These are phyloP conservation scores for Brassica carinata DNA, from an alignment of 345 rosid genomes.

Conservation along the genomic window DNA sequence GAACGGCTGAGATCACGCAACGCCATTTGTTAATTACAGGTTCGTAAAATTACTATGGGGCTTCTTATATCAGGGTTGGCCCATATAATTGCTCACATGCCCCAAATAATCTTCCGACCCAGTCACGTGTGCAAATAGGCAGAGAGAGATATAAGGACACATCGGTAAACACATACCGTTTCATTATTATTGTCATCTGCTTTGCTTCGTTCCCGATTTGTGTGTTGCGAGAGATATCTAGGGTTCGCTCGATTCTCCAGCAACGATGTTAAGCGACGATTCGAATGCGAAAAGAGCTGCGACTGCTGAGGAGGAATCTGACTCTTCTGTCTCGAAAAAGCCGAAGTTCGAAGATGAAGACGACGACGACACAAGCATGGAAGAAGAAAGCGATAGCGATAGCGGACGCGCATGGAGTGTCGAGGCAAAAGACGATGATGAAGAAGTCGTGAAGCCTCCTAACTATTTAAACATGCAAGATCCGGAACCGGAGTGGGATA, in stretches of 20 bases:
- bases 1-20: too few species aligned
- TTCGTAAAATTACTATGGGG: too few species aligned
- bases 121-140: too few species aligned
- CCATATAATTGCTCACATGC: too few species aligned
- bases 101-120: too few species aligned
- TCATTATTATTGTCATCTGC: too few species aligned
- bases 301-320: neutral
- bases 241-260: neutral
- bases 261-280: neutral
- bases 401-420: neutral
- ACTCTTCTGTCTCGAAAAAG: too few species aligned
- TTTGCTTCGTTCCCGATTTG: neutral
- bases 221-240: neutral
- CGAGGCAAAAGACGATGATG: neutral
- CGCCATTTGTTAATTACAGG: too few species aligned
- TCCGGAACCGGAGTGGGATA: conserved; percentile 14
- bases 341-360: neutral
- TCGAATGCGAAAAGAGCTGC: neutral
- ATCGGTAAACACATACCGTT: too few species aligned
- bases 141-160: too few species aligned
- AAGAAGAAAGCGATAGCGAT: neutral
- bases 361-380: neutral
- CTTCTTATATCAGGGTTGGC: too few species aligned
- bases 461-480: neutral
- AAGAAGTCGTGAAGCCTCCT: too few species aligned